These are phyloP conservation scores for Dichotomocladium elegans DNA, from an alignment of 371 early-diverging fungal genomes.

Conservation along the genomic window DNA sequence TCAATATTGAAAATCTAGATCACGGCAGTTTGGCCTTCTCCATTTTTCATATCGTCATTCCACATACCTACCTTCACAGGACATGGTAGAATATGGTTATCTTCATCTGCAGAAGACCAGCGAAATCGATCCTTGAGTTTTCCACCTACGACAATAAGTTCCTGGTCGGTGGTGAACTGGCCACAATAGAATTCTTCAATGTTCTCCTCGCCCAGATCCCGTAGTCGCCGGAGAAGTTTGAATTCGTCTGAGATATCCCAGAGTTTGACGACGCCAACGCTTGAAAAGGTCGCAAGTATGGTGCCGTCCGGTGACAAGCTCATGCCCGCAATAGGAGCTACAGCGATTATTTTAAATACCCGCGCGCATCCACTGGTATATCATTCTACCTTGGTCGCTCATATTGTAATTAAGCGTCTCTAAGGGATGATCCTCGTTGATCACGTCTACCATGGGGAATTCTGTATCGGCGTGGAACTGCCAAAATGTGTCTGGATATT, in stretches of 20 bases:
- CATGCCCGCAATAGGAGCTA: slow-evolving; percentile 68
- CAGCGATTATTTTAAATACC: neutral
- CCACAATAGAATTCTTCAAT: slow-evolving; percentile 92
- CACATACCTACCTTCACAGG: slow-evolving; percentile 62
- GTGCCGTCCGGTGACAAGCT: slow-evolving; percentile 76
- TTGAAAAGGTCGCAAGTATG: slow-evolving; percentile 82
- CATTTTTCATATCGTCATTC: neutral
- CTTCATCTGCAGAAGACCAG: slow-evolving; percentile 85
- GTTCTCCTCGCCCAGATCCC: slow-evolving; percentile 74
- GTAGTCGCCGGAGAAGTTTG: slow-evolving; percentile 58
- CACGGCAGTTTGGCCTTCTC: neutral
- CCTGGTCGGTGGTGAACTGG: slow-evolving; percentile 43
- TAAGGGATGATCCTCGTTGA: slow-evolving; percentile 64
- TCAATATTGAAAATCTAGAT: slow-evolving; percentile 68
- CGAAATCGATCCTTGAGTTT: slow-evolving; percentile 77
- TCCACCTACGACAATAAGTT: slow-evolving; percentile 30
- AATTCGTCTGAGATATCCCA: slow-evolving; percentile 76
- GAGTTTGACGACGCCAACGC: slow-evolving; percentile 67
- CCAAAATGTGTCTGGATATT: slow-evolving; percentile 19
- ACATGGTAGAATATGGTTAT: slow-evolving; percentile 88
- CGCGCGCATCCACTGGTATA: neutral
- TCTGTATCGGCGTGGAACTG: slow-evolving; percentile 16
- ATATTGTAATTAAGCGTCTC: slow-evolving; percentile 45
- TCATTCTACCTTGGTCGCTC: slow-evolving; percentile 23
- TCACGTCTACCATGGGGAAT: slow-evolving; percentile 24